Conservation (phyloP, 208 protist species). For the Trypanosoma congolense region DNA sequence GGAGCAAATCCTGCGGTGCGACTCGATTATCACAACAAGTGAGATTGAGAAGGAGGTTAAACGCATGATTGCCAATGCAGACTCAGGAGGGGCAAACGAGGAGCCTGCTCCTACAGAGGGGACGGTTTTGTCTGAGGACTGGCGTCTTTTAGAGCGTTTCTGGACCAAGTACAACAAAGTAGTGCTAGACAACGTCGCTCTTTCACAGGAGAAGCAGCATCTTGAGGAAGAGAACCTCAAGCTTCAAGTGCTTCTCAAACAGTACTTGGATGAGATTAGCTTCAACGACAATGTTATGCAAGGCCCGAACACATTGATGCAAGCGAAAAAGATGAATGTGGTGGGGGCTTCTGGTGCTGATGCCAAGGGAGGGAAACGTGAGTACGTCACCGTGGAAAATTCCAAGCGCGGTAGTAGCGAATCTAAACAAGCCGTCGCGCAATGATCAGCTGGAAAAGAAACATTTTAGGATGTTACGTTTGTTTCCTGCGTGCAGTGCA, state of each 20-base stretch:
- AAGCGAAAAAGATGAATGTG: conserved; percentile 56
- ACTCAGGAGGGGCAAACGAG: conserved; percentile 15
- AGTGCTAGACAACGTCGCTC: conserved; percentile 91
- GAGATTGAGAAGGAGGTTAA: conserved; percentile 76
- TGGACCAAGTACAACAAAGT: conserved; percentile 95
- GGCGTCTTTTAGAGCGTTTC: conserved; percentile 91
- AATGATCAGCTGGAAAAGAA: too few relatives aligned
- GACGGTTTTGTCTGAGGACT: conserved; percentile 63
- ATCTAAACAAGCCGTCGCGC: too few relatives aligned
- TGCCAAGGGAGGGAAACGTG: neutral
- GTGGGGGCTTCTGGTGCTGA: conserved; percentile 42
- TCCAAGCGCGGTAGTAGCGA: too few relatives aligned
- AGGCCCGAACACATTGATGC: conserved; percentile 46
- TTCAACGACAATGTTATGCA: conserved; percentile 91
- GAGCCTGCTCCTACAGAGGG: conserved; percentile 26
- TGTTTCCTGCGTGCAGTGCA: neutral
- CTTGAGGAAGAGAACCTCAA: conserved; percentile 88
- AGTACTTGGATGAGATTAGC: conserved; percentile 94
- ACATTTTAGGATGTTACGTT: too few relatives aligned
- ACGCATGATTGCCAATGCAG: conserved; percentile 40
- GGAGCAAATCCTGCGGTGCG: conserved; percentile 91
- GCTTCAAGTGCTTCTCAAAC: conserved; percentile 87
- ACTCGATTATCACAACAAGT: conserved; percentile 59
- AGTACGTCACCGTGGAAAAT: conserved; percentile 61
- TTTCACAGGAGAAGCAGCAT: conserved; percentile 85